Evolutionary conservation across 495 filamentous ascomycete genomes (phyloP).

Genomic region (Trichoderma reesei): DNA sequence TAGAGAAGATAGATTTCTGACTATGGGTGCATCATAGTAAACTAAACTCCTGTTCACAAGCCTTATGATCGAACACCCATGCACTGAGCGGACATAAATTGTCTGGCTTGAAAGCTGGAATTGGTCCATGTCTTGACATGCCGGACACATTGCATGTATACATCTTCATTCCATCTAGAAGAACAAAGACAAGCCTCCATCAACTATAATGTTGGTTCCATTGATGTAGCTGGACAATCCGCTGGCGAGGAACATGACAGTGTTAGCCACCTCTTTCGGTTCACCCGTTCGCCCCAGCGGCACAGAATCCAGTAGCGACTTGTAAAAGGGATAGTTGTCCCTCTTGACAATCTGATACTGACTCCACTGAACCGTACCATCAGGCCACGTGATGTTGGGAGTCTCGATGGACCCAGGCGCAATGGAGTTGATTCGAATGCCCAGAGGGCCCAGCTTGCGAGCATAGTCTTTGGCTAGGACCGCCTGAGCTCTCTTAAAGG

Average conservation of each 20-base stretch:
- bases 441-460: not conserved
- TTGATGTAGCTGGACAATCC: conserved; percentile 58
- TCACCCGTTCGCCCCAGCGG: conserved; percentile 61
- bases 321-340: not conserved
- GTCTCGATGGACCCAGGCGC: not conserved
- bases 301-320: conserved; percentile 1
- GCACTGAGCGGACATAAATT: not conserved
- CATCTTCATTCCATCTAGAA: not conserved
- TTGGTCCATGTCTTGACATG: not conserved
- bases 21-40: too few relatives aligned
- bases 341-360: not conserved
- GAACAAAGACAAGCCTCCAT: conserved; percentile 20
- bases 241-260: conserved; percentile 55
- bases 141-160: not conserved
- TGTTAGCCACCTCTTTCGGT: conserved; percentile 54
- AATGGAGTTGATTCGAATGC: not conserved
- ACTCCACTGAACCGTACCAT: not conserved
- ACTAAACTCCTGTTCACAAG: not conserved
- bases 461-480: not conserved
- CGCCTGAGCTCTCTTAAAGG: not conserved
- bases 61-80: not conserved
- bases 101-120: not conserved
- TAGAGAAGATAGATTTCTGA: too few relatives aligned
- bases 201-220: conserved; percentile 38
- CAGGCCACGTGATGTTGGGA: not conserved